Evolutionary conservation across 2,329 filamentous ascomycete genomes (phyloP), one percentile per base, ranked within the genome.

Genomic region (Fusarium sp.): DNA sequence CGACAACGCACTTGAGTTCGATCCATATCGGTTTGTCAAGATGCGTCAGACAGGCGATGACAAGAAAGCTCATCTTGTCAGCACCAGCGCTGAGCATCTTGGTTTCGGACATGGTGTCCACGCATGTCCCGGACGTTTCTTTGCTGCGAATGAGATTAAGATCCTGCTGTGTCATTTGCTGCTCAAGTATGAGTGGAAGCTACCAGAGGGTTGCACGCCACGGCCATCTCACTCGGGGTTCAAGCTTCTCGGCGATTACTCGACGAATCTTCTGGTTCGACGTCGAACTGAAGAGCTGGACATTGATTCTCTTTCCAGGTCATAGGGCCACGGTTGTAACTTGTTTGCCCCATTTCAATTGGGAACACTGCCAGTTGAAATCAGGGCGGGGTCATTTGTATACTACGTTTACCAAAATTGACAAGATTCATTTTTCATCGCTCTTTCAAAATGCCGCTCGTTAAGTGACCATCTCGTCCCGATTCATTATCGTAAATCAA

Each of bases 81-180:
- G 85, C 11, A 89, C 88, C 1, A 84, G 83, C n/a, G 78, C 85
- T 6, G 77, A 82, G 8, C 85, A 87, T 22, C 73, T 89, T 20
- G 81, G 84, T 0, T 90, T 90, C 74, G 88, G 89, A 0, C 86
- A 89, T 60, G 88, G 89, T 2, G 79, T 84, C 47, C 87, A 90
- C 76, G 86, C 84, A 3, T 86, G 87, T 55, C 85, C 86, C 0
- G 88, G 88, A 0, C 83, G 87, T 3, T 89, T 89, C 79, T 88
- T 89, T 66, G 87, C 87, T 0, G 83, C 85, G 0, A 84, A 86
- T 39, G 86, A 88, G 78, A 79, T 88, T 26, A 89, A 89, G 78
- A 85, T 89, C 71, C 78, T 87, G 5, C 59, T 89, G 2, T 81
- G 85, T 6, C 84, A 88, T 66, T 66, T 89, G 34, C 51, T 89